Evolutionary conservation across 2,329 filamentous ascomycete genomes (phyloP).

Genomic region (Fusarium proliferatum): DNA sequence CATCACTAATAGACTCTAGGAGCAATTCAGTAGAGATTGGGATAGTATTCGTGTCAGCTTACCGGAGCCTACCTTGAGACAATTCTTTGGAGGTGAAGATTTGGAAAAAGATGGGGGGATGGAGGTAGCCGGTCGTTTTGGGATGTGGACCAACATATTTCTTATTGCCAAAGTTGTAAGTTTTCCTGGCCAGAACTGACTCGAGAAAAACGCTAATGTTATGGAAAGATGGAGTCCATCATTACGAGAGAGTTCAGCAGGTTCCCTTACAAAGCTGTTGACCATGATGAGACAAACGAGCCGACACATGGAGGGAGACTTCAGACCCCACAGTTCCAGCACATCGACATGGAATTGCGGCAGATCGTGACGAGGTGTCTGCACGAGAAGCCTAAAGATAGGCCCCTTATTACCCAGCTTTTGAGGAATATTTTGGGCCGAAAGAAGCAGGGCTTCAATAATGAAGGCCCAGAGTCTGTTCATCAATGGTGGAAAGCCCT

Average conservation of each 20-base stretch:
- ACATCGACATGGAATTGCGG: conserved; percentile 39
- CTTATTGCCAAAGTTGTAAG: conserved; percentile 44
- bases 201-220: conserved; percentile 7
- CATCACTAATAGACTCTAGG: conserved; percentile 33
- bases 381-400: conserved; percentile 41
- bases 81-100: conserved; percentile 23
- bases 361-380: conserved; percentile 42
- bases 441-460: conserved; percentile 31
- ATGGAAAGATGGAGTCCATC: conserved; percentile 44
- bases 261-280: conserved; percentile 25
- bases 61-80: rapidly evolving
- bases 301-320: conserved; percentile 42
- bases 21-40: conserved; percentile 43
- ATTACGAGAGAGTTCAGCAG: conserved; percentile 30
- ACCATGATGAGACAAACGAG: not conserved
- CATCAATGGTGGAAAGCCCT: conserved; percentile 36
- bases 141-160: conserved; percentile 47
- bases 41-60: rapidly evolving
- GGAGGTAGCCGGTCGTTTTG: conserved; percentile 44
- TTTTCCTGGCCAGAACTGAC: not conserved
- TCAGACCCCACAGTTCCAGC: not conserved
- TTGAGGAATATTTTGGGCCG: conserved; percentile 33
- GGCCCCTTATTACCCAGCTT: conserved; percentile 41
- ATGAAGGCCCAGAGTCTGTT: conserved; percentile 21
- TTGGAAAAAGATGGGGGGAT: not conserved